phyloP scores from a whole-genome alignment of 1,284 basidiomycete species.

The Afroboletus lepidellus region DNA sequence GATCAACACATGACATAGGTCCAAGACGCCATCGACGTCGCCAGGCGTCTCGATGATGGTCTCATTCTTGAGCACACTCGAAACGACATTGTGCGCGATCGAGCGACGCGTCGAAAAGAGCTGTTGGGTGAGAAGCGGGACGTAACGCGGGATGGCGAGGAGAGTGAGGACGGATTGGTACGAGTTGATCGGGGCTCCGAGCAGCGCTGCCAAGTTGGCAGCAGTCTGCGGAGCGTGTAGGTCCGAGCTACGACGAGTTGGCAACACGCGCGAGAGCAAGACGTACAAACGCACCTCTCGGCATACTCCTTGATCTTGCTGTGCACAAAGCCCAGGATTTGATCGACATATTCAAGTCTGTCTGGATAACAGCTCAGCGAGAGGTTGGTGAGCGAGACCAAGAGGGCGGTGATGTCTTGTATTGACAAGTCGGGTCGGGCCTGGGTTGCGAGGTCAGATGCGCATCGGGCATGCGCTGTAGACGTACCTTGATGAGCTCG shows the following conservation, averaged over 20 bases:
- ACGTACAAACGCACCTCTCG: conserved; percentile 55
- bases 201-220: conserved; percentile 83
- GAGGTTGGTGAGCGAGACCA: conserved; percentile 91
- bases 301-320: conserved; percentile 82
- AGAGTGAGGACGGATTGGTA: conserved; percentile 93
- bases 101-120: conserved; percentile 86
- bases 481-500: conserved; percentile 84
- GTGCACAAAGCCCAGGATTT: conserved; percentile 84
- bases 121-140: conserved; percentile 77
- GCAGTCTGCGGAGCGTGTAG: conserved; percentile 85
- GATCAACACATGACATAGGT: conserved; percentile 87
- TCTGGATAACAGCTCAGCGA: conserved; percentile 95
- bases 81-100: conserved; percentile 89
- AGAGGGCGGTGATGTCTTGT: conserved; percentile 91
- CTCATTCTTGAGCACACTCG: conserved; percentile 91
- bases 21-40: conserved; percentile 88
- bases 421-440: conserved; percentile 93
- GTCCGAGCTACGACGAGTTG: conserved; percentile 60
- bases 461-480: too few relatives aligned
- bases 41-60: conserved; percentile 88
- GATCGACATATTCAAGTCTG: conserved; percentile 91
- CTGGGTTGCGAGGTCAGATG: conserved; percentile 41
- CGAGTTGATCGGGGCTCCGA: conserved; percentile 89
- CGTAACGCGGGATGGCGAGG: conserved; percentile 87
- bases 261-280: background rate